Evolutionary conservation across 306 rosid genomes (phyloP), one percentile per base, ranked within the genome.

Genomic region (Trifolium dubium): DNA sequence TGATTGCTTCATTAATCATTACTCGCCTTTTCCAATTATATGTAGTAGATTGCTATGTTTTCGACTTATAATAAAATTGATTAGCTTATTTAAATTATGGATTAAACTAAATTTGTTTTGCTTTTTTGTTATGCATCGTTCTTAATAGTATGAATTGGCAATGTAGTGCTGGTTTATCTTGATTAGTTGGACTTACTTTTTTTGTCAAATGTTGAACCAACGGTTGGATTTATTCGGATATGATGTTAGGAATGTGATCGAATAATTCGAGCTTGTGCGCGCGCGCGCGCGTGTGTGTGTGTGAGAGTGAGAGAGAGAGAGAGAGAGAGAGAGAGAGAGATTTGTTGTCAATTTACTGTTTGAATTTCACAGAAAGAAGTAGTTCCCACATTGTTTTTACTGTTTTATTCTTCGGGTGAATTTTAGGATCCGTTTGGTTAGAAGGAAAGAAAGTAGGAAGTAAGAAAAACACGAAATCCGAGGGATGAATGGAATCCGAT

Each of bases 361-460:
- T 68, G 75, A 65, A 15, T 35, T 35, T 34, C 55, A 31, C 41
- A 4, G 54, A 4, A 10, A 71, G 39, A 47, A 53, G 60, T 14
- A 50, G 60, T 68, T 68, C 50, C 77, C 69, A 18, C 39, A 18
- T 39, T 53, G 41, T 18, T 51, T 50, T 37, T 49, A 60, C 74
- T 76, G 19, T 28, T 56, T 65, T 64, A 15, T 64, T 64, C 65
- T 15, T 37, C 44, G 10, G 54, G 69, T 66, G 61, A 67, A 56
- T 64, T 65, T 67, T 17, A 44, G 50, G 46, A 70, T 47, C 34
- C 23, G 23, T 23, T 23, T 23, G 23, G 23, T 23, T 23, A 23
- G 23, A 23, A 23, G 23, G 23, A 23, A 23, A 23, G 23, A 23
- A 23, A 23, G 23, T 23, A 23, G 23, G 23, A 23, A 23, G 23